Conservation (phyloP, 2,329 filamentous ascomycete species). For the Arthrobotrys sinensis region DNA sequence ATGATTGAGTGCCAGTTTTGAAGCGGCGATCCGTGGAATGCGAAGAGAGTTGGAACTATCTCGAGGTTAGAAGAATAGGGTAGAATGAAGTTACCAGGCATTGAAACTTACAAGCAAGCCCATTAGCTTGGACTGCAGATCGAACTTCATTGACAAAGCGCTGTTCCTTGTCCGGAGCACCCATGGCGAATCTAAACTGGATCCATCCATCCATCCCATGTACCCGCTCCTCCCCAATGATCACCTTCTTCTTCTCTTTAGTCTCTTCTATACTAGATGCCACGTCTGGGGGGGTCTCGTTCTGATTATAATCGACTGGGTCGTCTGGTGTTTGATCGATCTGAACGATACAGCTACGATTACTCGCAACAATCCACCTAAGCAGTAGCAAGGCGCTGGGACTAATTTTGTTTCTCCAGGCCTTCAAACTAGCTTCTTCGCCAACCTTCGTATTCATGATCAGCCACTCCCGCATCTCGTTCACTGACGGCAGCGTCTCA, state of each 20-base stretch:
- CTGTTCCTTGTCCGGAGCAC: constrained; percentile 87
- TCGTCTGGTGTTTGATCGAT: constrained; percentile 71
- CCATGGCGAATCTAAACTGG: constrained; percentile 90
- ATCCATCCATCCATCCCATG: constrained; percentile 77
- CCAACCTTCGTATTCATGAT: constrained; percentile 64
- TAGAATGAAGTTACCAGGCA: constrained; percentile 62
- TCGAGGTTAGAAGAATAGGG: neutral
- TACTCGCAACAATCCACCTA: constrained; percentile 91
- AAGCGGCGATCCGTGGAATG: constrained; percentile 85
- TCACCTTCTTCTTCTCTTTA: constrained; percentile 49
- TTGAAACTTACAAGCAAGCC: constrained; percentile 40
- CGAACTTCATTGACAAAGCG: constrained; percentile 78
- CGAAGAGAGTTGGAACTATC: constrained; percentile 80
- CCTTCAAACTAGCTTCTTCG: constrained; percentile 64
- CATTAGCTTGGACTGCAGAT: constrained; percentile 48
- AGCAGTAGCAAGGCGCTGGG: constrained; percentile 79
- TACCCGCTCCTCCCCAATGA: constrained; percentile 71
- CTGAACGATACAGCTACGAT: constrained; percentile 87
- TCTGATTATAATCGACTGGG: constrained; percentile 33
- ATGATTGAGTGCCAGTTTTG: constrained; percentile 92
- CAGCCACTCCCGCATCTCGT: constrained; percentile 73
- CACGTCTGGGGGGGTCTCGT: constrained; percentile 34
- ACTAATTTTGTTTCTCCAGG: constrained; percentile 75
- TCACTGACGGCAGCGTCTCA: constrained; percentile 75
- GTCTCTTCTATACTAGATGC: constrained; percentile 42